Evolutionary conservation across 169 alveolate species (phyloP).

Genomic region (Miamiensis avidus): DNA sequence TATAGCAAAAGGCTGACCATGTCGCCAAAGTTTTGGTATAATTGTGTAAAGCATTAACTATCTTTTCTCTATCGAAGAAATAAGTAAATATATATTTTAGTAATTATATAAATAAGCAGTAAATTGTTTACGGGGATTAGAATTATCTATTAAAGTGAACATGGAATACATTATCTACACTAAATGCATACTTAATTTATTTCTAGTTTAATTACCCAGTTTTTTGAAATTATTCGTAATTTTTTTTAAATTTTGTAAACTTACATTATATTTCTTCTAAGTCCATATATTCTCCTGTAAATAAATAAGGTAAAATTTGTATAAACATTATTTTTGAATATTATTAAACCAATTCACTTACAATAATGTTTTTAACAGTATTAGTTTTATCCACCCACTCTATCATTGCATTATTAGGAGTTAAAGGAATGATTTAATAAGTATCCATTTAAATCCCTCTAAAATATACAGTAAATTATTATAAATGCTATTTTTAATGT

Average conservation of each 20-base stretch:
- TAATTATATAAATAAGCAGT: too few species aligned
- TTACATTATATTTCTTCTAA: not conserved
- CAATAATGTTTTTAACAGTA: not conserved
- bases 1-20: constrained; percentile 76
- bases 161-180: not conserved
- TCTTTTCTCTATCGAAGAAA: not conserved
- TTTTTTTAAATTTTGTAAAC: too few species aligned
- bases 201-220: not conserved
- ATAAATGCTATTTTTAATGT: too few species aligned
- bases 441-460: not conserved
- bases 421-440: not conserved
- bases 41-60: constrained; percentile 45
- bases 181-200: not conserved
- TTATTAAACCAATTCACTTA: too few species aligned
- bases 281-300: not conserved
- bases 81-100: too few species aligned
- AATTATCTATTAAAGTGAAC: not conserved
- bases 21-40: constrained; percentile 77
- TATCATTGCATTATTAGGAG: not conserved
- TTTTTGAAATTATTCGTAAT: too few species aligned
- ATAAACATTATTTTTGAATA: too few species aligned
- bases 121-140: not conserved
- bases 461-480: too few species aligned
- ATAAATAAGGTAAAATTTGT: not conserved
- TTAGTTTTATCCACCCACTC: not conserved